Percentiles rank a stretch among this genome's conserved stretches.
Evolutionary conservation across 1,284 basidiomycete species (phyloP).

Genomic region (Ceratobasidium sp.): DNA sequence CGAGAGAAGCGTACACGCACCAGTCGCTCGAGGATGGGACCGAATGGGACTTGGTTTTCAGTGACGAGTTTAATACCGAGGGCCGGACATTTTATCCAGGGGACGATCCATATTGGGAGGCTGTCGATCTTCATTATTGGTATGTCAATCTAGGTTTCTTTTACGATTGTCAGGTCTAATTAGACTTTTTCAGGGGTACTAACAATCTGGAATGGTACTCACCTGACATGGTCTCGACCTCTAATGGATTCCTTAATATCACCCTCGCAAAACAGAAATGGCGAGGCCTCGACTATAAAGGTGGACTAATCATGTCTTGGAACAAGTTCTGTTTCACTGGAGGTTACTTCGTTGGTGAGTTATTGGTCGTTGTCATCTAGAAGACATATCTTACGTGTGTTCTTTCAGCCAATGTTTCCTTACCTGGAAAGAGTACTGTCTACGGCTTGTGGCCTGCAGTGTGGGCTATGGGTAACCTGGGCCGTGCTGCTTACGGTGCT

Average conservation of each 20-base stretch:
- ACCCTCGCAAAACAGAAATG: constrained; percentile 67
- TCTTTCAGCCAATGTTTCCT: constrained; percentile 64
- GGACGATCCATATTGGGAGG: constrained; percentile 69
- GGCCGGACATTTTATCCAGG: constrained; percentile 60
- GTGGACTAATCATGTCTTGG: constrained; percentile 84
- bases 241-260: constrained; percentile 79
- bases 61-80: constrained; percentile 89
- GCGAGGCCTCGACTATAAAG: constrained; percentile 77
- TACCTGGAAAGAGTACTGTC: constrained; percentile 78
- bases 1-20: constrained; percentile 66
- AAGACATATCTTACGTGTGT: too few species aligned
- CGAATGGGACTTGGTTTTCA: constrained; percentile 74
- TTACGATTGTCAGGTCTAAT: too few species aligned
- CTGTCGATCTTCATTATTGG: constrained; percentile 70
- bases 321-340: constrained; percentile 96
- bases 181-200: too few species aligned
- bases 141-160: constrained; percentile 71
- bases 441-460: constrained; percentile 77
- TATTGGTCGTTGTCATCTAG: too few species aligned
- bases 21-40: constrained; percentile 73
- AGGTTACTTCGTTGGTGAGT: constrained; percentile 78
- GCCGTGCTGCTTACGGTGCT: constrained; percentile 79
- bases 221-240: constrained; percentile 64
- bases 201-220: too few species aligned
- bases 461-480: constrained; percentile 78